Conservation (phyloP, 1,139 yeast species). For the Candida glucosophila region DNA sequence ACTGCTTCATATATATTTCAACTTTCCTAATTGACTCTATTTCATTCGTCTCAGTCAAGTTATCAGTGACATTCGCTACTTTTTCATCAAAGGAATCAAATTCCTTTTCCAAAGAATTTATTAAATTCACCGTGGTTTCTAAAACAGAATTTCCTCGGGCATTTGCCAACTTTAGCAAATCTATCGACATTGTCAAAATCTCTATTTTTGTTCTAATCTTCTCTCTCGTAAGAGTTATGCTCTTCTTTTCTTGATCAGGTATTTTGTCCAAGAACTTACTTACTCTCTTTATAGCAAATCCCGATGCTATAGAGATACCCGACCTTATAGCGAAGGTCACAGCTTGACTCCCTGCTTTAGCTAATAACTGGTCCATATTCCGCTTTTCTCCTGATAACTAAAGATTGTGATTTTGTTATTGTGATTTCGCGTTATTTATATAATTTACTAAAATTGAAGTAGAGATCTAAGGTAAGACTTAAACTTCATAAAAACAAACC, state of each 20-base stretch:
- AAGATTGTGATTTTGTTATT: too few species aligned
- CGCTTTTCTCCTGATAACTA: too few species aligned
- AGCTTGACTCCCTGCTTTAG: constrained; percentile 69
- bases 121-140: constrained; percentile 47
- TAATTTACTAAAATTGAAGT: too few species aligned
- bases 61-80: constrained; percentile 24
- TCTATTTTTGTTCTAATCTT: constrained; percentile 53
- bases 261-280: constrained; percentile 50
- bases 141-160: constrained; percentile 67
- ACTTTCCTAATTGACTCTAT: constrained; percentile 39
- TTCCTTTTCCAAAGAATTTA: constrained; percentile 49
- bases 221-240: constrained; percentile 32
- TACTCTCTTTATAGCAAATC: constrained; percentile 64
- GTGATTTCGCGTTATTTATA: too few species aligned
- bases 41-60: constrained; percentile 20
- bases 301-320: constrained; percentile 68
- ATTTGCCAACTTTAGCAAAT: constrained; percentile 57
- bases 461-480: too few species aligned
- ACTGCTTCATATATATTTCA: constrained; percentile 38
- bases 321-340: constrained; percentile 75
- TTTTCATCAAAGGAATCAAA: constrained; percentile 51
- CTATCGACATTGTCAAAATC: constrained; percentile 62
- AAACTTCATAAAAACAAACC: too few species aligned
- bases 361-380: constrained; percentile 40
- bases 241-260: constrained; percentile 47